These are phyloP conservation scores for Aegilops speltoides DNA, from an alignment of 176 grass and related monocot genomes.

Conservation along the genomic window DNA sequence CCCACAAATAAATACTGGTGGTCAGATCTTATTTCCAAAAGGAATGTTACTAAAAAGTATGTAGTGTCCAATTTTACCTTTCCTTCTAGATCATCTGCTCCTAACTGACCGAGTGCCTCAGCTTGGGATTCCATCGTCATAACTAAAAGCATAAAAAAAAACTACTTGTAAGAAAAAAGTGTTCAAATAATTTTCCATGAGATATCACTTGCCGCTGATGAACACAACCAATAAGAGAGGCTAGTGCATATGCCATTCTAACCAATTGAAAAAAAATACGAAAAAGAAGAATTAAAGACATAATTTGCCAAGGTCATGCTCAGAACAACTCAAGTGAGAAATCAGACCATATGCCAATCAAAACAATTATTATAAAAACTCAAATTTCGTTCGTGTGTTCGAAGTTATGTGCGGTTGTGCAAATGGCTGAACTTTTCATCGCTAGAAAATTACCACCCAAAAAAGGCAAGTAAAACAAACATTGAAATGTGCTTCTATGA, in stretches of 20 bases:
- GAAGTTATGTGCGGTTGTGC: not conserved
- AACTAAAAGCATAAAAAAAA: slow-evolving; percentile 55
- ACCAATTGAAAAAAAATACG: not conserved
- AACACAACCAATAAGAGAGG: slow-evolving; percentile 8
- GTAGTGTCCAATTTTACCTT: slow-evolving; percentile 56
- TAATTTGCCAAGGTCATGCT: not conserved
- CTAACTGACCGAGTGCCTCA: slow-evolving; percentile 88
- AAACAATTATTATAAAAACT: not conserved
- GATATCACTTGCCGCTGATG: not conserved
- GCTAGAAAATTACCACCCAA: not conserved
- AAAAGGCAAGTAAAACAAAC: not conserved
- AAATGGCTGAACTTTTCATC: not conserved
- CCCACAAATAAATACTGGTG: slow-evolving; percentile 17
- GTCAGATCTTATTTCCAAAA: slow-evolving; percentile 16
- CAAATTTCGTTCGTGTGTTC: not conserved
- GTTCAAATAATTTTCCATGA: not conserved
- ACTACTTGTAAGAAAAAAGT: slow-evolving; percentile 5
- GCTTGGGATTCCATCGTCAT: slow-evolving; percentile 99
- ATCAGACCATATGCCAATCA: not conserved
- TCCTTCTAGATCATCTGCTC: slow-evolving; percentile 93
- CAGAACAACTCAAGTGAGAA: not conserved
- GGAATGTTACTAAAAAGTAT: not conserved
- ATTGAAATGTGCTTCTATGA: not conserved
- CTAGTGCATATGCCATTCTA: not conserved
- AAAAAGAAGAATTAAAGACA: not conserved